Percentiles rank a stretch among this genome's conserved stretches.
Evolutionary conservation across 2,329 filamentous ascomycete genomes (phyloP).

Genomic region (Pseudogymnoascus sp.): DNA sequence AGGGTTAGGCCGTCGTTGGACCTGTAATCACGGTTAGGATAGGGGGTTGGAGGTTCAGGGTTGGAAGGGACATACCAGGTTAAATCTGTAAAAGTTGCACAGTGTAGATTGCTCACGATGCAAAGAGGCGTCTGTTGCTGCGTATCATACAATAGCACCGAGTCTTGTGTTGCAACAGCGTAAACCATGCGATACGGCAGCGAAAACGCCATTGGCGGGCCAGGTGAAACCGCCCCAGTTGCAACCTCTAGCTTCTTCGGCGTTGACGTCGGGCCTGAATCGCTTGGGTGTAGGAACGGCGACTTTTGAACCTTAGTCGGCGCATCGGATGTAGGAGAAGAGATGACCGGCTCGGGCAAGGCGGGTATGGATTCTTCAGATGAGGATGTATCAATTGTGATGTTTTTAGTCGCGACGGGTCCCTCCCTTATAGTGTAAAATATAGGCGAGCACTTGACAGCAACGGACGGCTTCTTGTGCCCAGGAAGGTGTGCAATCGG

Average conservation of each 20-base stretch:
- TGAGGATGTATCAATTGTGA: slow-evolving; percentile 90
- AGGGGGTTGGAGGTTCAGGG: background rate
- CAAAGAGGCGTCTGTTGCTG: slow-evolving; percentile 92
- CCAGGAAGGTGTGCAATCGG: slow-evolving; percentile 91
- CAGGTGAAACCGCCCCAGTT: slow-evolving; percentile 41
- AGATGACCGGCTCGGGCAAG: slow-evolving; percentile 69
- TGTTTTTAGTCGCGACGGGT: slow-evolving; percentile 66
- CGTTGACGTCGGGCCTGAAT: slow-evolving; percentile 47
- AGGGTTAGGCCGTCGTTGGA: slow-evolving; percentile 69
- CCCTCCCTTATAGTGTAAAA: slow-evolving; percentile 72
- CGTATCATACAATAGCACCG: slow-evolving; percentile 90
- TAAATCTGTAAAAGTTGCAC: slow-evolving; percentile 92
- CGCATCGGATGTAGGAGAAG: slow-evolving; percentile 40
- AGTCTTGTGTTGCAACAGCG: slow-evolving; percentile 93
- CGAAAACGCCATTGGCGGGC: slow-evolving; percentile 64
- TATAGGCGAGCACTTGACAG: slow-evolving; percentile 85
- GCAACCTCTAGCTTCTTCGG: slow-evolving; percentile 35
- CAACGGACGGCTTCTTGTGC: slow-evolving; percentile 96
- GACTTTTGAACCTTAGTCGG: slow-evolving; percentile 75
- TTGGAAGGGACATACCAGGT: slow-evolving; percentile 60
- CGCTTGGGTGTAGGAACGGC: slow-evolving; percentile 43
- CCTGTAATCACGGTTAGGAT: slow-evolving; percentile 36
- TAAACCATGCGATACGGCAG: slow-evolving; percentile 92
- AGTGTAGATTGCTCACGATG: slow-evolving; percentile 93
- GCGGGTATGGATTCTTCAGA: slow-evolving; percentile 74